A percentile compares a stretch with the other conserved stretches of the same genome.
Conservation (phyloP, 108 stramenopile species). For the Licmophora abbreviata region DNA sequence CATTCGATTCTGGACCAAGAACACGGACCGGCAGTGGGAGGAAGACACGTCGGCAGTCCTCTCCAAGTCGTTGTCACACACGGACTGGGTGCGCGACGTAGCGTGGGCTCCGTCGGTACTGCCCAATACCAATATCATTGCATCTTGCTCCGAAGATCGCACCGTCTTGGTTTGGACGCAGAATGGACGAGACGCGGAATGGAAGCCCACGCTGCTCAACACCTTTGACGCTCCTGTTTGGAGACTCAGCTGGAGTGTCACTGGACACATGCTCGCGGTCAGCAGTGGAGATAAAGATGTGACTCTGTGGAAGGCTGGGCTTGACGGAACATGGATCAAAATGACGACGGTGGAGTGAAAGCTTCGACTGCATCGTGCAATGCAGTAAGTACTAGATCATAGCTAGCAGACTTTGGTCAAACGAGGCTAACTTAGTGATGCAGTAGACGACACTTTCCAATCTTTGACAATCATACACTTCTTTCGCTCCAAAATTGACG, state of each 20-base stretch:
- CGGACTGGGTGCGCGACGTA: slow-evolving; percentile 97
- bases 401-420: too few relatives aligned
- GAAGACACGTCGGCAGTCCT: slow-evolving; percentile 28
- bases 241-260: slow-evolving; percentile 97
- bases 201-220: slow-evolving; percentile 76
- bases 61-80: slow-evolving; percentile 38
- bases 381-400: too few relatives aligned
- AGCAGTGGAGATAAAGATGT: slow-evolving; percentile 92
- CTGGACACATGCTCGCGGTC: slow-evolving; percentile 95
- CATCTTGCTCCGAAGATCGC: slow-evolving; percentile 92
- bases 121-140: slow-evolving; percentile 84
- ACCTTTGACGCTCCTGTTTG: slow-evolving; percentile 91
- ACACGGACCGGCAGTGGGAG: slow-evolving; percentile 48
- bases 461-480: too few relatives aligned
- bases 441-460: too few relatives aligned
- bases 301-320: slow-evolving; percentile 88
- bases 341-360: slow-evolving; percentile 62
- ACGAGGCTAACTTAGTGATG: too few relatives aligned
- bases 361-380: too few relatives aligned
- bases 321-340: slow-evolving; percentile 70
- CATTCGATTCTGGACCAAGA: slow-evolving; percentile 82
- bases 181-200: slow-evolving; percentile 30
- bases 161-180: slow-evolving; percentile 94
- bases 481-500: too few relatives aligned
- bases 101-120: slow-evolving; percentile 92